Evolutionary conservation across 495 filamentous ascomycete genomes (phyloP), one percentile per base, ranked within the genome.

Genomic region (Neurospora hispaniola): DNA sequence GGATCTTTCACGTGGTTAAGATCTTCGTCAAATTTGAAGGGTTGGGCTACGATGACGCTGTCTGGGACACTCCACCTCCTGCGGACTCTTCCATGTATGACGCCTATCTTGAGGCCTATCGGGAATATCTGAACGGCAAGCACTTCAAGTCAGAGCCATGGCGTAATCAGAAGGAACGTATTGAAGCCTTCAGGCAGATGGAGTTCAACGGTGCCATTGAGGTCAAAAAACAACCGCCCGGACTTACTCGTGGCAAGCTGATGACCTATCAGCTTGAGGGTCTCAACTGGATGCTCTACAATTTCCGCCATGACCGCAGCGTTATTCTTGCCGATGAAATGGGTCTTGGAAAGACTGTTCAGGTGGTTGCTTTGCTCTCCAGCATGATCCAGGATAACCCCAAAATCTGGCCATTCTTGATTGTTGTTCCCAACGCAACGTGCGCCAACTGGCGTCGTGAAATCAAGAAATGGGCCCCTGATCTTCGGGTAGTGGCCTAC

Each of bases 251-350:
- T 27, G 95, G 95, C 11, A 86, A 93, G 73, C 84, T 98, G 44
- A 98, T 99, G 94, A 84, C 87, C 12, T 99, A 99, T 78, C 96
- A 99, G 78, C 82, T 95, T 48, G 93, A 98, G 23, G 96, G 96
- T 18, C 80, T 98, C 72, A 98, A 98, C 78, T 99, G 96, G 94
- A 88, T 98, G n/a, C 91, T 97, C 73, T 97, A 93, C 79, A 94
- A 93, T 78, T 97, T 93, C 84, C 89, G 92, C 73, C 83, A 88
- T 69, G 85, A 90, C 74, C 87, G 92, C 74, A 98, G 96, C 76
- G 91, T 91, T n/a, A 96, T 99, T 76, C 88, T 99, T 3, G 96
- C 96, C 3, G 96, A 99, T 76, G 96, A 99, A 79, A 99, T 99
- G 96, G 96, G 96, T 5, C 89, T 99, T 11, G 96, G 96, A 38